Base-by-base conservation (phyloP, 2,329 filamentous ascomycete genomes). In the Phialophora chinensis region DNA sequence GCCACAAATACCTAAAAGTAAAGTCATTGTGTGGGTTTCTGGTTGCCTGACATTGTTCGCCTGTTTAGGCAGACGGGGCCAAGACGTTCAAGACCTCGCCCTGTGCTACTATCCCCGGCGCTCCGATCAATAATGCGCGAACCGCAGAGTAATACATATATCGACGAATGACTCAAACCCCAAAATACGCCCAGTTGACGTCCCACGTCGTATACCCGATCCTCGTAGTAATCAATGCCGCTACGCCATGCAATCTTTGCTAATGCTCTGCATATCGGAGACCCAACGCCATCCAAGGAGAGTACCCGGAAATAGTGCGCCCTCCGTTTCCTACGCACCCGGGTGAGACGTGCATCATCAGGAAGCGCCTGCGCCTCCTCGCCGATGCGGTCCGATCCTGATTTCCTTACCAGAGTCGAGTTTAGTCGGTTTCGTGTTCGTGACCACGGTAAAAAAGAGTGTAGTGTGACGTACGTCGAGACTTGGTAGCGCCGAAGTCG, bases 21-120 rank as follows among this genome's bases (percentile, higher is more conserved):
- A 56, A 33, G 33, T 23, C 12, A 17, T 12, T 10, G 25, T 23
- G 33, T 42, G 61, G 53, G 50, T 42, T 38, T 63, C 38, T 49
- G 62, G 62, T 44, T 64, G 62, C 62, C 62, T 64, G 47, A 64
- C 49, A 50, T 57, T 64, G 23, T 23, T 60, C 55, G 55, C 62
- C 56, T 64, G 56, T 64, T 55, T 33, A 53, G 62, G 62, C 55
- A 59, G 23, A 47, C 55, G 23, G 29, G 53, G 61, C 61, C 53
- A 52, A 52, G 53, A 42, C 57, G 53, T 58, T 23, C 53, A 29
- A 53, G 54, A 64, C 55, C 27, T 44, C 62, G 27, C 4, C 42
- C 38, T 20, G 59, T 64, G 27, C 35, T 58, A 27, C 42, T 42
- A 42, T 25, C 17, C 38, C 38, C 61, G 42, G 38, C 11, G 27